Evolutionary conservation across 1,284 basidiomycete genomes (phyloP).

Genomic region (Athelia psychrophila): DNA sequence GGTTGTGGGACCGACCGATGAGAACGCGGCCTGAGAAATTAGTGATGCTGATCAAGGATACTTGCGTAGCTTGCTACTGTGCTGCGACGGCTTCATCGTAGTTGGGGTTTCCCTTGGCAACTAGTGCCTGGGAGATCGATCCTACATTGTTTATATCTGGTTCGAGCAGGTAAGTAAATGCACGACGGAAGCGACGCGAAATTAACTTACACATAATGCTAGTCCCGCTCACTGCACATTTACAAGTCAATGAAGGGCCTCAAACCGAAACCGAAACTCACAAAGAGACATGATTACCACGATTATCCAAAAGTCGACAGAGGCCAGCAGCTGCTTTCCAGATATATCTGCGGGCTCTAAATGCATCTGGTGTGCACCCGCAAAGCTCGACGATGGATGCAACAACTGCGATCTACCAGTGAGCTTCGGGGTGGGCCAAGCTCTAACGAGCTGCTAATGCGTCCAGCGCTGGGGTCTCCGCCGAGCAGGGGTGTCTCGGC

Average conservation of each 20-base stretch:
- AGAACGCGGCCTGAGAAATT: slow-evolving; percentile 82
- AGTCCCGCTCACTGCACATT: slow-evolving; percentile 72
- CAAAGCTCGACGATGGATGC: no score
- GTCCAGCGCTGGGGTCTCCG: slow-evolving; percentile 7
- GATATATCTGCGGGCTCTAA: no score
- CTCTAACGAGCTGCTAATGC: slow-evolving; percentile 12
- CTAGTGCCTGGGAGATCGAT: slow-evolving; percentile 86
- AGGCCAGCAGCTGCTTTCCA: slow-evolving; percentile 41
- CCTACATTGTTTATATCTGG: slow-evolving; percentile 93
- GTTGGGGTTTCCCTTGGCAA: slow-evolving; percentile 57
- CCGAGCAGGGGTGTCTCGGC: slow-evolving; percentile 24
- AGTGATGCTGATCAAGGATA: slow-evolving; percentile 81
- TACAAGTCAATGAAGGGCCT: slow-evolving; percentile 1
- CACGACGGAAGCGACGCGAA: neutral
- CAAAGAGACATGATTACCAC: slow-evolving; percentile 69
- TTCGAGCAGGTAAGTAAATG: neutral
- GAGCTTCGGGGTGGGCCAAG: slow-evolving; percentile 4
- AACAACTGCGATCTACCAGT: slow-evolving; percentile 2
- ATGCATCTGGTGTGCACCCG: no score
- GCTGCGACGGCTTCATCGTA: slow-evolving; percentile 69
- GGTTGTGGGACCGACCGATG: slow-evolving; percentile 61
- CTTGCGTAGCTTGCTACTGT: slow-evolving; percentile 82
- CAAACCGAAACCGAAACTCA: slow-evolving; percentile 34
- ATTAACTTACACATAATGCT: slow-evolving; percentile 86
- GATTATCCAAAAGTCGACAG: slow-evolving; percentile 74